Percentiles rank a stretch among this genome's conserved stretches.
These are phyloP conservation scores for Fraxinus pennsylvanica DNA, from an alignment of 257 asterid genomes.

Conservation along the genomic window DNA sequence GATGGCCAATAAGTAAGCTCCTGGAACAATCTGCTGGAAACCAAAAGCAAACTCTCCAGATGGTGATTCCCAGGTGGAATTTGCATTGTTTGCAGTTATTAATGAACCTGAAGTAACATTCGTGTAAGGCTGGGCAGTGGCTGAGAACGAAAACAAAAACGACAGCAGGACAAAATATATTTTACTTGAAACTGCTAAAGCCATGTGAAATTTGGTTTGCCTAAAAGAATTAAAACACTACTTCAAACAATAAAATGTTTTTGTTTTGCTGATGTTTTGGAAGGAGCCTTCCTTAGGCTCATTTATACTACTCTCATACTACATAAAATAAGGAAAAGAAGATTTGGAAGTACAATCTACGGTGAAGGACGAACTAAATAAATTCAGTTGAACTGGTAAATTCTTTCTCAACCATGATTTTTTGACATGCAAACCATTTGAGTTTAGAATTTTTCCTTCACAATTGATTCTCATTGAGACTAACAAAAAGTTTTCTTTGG, in stretches of 20 bases:
- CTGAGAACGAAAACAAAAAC: neutral
- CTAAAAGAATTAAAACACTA: neutral
- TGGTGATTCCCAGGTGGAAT: conserved; percentile 6
- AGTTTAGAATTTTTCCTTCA: too few relatives aligned
- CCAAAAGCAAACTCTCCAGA: conserved; percentile 28
- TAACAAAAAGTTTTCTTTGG: too few relatives aligned
- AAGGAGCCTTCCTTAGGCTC: neutral
- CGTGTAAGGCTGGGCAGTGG: neutral
- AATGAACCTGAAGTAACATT: conserved; percentile 17
- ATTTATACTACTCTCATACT: neutral
- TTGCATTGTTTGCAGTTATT: conserved; percentile 10
- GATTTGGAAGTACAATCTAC: neutral
- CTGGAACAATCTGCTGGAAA: neutral
- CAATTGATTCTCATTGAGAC: too few relatives aligned
- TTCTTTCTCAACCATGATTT: neutral
- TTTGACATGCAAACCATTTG: too few relatives aligned
- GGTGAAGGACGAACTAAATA: neutral
- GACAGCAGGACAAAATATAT: neutral
- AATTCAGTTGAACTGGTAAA: neutral
- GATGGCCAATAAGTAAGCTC: conserved; percentile 18
- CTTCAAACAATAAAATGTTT: neutral
- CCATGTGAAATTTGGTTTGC: neutral
- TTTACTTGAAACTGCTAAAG: neutral
- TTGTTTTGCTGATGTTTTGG: too few relatives aligned
- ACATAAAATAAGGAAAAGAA: neutral